Evolutionary conservation across 768 basidiomycete species (phyloP).

Genomic region (Suillus paluster): DNA sequence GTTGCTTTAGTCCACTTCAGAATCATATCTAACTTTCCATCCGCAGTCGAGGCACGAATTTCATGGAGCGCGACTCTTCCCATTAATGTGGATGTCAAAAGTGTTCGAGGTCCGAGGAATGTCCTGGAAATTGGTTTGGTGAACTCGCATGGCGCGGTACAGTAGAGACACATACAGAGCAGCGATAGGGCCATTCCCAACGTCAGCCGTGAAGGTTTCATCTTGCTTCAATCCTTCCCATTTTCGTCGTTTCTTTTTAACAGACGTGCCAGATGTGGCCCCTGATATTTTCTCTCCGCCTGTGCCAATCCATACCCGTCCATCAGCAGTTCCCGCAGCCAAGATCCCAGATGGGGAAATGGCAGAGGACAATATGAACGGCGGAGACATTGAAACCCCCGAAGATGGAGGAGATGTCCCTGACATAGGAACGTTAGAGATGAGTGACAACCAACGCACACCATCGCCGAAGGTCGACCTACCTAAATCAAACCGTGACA

Average conservation of each 20-base stretch:
- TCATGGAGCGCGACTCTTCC: constrained; percentile 59
- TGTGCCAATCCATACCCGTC: constrained; percentile 68
- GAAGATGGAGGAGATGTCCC: constrained; percentile 46
- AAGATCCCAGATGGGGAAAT: constrained; percentile 62
- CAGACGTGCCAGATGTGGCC: constrained; percentile 16
- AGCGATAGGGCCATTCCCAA: constrained; percentile 77
- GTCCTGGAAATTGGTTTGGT: constrained; percentile 38
- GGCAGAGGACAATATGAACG: constrained; percentile 70
- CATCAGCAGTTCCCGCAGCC: constrained; percentile 78
- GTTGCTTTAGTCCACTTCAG: constrained; percentile 53
- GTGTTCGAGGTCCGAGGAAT: constrained; percentile 49
- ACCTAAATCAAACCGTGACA: constrained; percentile 69
- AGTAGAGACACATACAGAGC: constrained; percentile 53
- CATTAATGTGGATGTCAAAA: constrained; percentile 64
- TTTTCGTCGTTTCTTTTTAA: constrained; percentile 61
- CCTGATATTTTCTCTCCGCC: constrained; percentile 59
- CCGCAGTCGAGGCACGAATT: constrained; percentile 43
- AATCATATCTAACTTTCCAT: constrained; percentile 44
- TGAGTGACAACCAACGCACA: constrained; percentile 9
- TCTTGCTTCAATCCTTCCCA: constrained; percentile 72
- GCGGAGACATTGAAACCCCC: constrained; percentile 68
- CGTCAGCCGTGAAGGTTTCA: constrained; percentile 48
- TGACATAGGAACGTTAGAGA: constrained; percentile 10
- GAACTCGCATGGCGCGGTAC: constrained; percentile 7
- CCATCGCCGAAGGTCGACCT: constrained; percentile 15